Base-by-base conservation (phyloP, 2,329 filamentous ascomycete species). In the Microdochium bolleyi region DNA sequence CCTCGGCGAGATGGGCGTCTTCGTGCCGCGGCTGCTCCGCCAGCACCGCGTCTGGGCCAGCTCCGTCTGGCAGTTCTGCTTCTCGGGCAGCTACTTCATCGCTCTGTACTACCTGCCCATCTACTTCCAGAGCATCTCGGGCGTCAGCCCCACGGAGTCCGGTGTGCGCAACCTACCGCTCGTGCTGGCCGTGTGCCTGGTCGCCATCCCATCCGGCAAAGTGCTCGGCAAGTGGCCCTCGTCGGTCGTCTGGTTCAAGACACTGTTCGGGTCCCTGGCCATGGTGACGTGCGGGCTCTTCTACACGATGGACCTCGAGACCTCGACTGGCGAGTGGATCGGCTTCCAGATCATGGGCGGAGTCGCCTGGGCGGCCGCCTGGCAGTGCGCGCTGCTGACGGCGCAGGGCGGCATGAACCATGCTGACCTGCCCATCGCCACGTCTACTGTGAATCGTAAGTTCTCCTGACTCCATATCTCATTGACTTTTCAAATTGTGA, bases 361-460 rank as follows among this genome's bases (percentile, higher is more conserved):
- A 41, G 48, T 68, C 7, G 70, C 68, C 13, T 56, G 67, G 14
- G 70, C 69, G 38, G 51, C 69, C 2, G 60, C 60, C 13, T 58
- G 72, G 52, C 68, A 71, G 41, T 64, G 67, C 48, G 61, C 67
- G 7, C 52, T 66, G 38, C 64, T 70, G n/a, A 67, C 66, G 2
- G 67, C 64, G 0, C 68, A 71, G 55, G 65, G 70, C 1, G 68
- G 70, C 2, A 57, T 71, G 24, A 57, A 53, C 22, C 48, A 61
- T 13, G 64, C 63, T 13, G 70, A 72, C 51, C 65, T 72, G 56
- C 67, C 70, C 5, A 65, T 63, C 24, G 70, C 67, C 24, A 69
- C 66, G 19, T 66, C 70, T 53, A 51, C 53, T n/a, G 25, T 24
- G 2, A 34, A 11, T 46, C 41, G 41, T 46, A 22, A 46, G 41